Percentiles rank a stretch among this genome's conserved stretches.
These are phyloP conservation scores for Boletus austroedulis DNA, from an alignment of 1,284 basidiomycete genomes.

Conservation along the genomic window DNA sequence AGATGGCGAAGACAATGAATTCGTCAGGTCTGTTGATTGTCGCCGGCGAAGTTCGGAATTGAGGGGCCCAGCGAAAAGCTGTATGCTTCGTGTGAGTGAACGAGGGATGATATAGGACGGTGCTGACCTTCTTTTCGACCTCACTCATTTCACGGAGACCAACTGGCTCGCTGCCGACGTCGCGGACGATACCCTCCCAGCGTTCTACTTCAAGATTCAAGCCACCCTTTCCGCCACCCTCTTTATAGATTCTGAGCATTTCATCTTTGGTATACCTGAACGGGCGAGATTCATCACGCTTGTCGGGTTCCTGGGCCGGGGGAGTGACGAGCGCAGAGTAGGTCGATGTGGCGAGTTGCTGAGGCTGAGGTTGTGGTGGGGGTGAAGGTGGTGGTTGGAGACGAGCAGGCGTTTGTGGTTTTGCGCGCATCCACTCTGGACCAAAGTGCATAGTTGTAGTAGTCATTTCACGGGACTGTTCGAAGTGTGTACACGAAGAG, in stretches of 20 bases:
- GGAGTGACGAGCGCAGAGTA: conserved; percentile 79
- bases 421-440: conserved; percentile 86
- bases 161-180: conserved; percentile 69
- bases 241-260: conserved; percentile 80
- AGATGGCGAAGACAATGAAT: conserved; percentile 51
- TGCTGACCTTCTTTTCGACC: conserved; percentile 81
- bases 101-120: conserved; percentile 5
- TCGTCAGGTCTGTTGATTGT: conserved; percentile 69
- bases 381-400: conserved; percentile 55
- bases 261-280: conserved; percentile 87
- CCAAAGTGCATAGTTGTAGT: conserved; percentile 78
- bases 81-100: conserved; percentile 32
- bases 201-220: conserved; percentile 83
- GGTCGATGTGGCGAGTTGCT: conserved; percentile 57
- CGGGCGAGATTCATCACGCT: conserved; percentile 64
- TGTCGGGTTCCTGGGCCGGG: conserved; percentile 50
- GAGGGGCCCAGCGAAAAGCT: conserved; percentile 72
- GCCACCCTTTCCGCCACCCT: conserved; percentile 68
- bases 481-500: background rate
- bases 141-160: conserved; percentile 76
- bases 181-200: conserved; percentile 82
- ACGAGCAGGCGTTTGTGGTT: conserved; percentile 57
- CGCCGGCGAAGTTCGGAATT: conserved; percentile 81
- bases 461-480: conserved; percentile 48
- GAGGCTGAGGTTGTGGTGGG: conserved; percentile 50